phyloP scores from a whole-genome alignment of 2,329 filamentous ascomycete genomes.

The Sarocladium brachiariae region DNA sequence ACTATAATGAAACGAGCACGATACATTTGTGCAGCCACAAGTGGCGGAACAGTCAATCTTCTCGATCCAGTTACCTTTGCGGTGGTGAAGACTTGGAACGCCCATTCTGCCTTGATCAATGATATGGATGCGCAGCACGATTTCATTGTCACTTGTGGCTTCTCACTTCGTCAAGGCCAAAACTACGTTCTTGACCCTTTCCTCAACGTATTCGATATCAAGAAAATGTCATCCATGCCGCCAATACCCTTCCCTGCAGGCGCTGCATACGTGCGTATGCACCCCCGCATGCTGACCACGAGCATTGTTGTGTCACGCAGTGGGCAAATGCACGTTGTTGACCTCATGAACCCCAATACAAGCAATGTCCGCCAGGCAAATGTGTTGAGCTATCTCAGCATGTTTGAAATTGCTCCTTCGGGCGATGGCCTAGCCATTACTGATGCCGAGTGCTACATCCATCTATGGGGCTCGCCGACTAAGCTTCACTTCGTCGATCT shows the following conservation, averaged over 20 bases:
- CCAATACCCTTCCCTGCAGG: conserved; percentile 90
- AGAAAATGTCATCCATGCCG: conserved; percentile 78
- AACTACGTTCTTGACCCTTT: conserved; percentile 83
- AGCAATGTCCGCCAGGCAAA: conserved; percentile 81
- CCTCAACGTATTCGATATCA: conserved; percentile 92
- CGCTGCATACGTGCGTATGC: conserved; percentile 92
- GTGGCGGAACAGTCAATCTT: conserved; percentile 75
- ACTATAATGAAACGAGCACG: conserved; percentile 87
- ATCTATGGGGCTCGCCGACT: conserved; percentile 80
- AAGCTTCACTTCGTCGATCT: conserved; percentile 86
- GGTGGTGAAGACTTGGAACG: conserved; percentile 81
- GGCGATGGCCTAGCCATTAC: conserved; percentile 79
- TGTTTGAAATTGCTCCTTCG: conserved; percentile 80
- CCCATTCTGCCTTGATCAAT: conserved; percentile 81
- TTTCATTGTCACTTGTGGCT: conserved; percentile 91
- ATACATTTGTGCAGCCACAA: conserved; percentile 87
- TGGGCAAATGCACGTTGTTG: conserved; percentile 91
- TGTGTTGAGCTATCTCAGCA: conserved; percentile 64
- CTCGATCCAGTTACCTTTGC: conserved; percentile 73
- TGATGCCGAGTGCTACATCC: conserved; percentile 70
- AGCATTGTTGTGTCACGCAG: conserved; percentile 88
- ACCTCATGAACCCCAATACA: conserved; percentile 87
- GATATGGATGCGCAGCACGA: conserved; percentile 98
- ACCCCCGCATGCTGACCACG: conserved; percentile 90
- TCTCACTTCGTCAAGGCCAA: conserved; percentile 67